Evolutionary conservation across 129 eudicot genomes (phyloP), one percentile per base, ranked within the genome.

Genomic region (Escallonia herrerae): DNA sequence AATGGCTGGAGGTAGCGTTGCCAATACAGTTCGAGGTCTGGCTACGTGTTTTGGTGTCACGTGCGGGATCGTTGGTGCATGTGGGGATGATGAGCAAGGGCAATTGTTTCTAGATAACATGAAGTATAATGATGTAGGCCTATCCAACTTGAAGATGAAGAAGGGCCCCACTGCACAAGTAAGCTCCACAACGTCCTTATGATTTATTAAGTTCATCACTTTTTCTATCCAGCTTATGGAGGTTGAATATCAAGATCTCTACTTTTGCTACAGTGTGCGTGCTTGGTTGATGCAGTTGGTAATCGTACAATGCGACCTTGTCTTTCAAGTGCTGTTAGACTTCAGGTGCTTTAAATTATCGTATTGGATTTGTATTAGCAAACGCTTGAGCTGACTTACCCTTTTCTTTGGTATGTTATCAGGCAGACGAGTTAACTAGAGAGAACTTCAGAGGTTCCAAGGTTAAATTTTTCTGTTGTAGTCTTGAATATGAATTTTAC

Each of bases 281-380:
- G 99, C 80, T 79, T 94, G 82, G 99, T 94, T 74, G 99, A 94
- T 79, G 84, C 82, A 43, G 65, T 70, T 72, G 99, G 97, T 15
- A 94, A 89, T 62, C 97, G 99, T 15, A 94, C 99, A 5, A 94
- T 94, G 99, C 67, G 97, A 49, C 99, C 99, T 14, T 94, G 97
- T 80, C 83, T 94, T 65, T 78, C 97, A 42, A 72, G 77, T 67
- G 87, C 99, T 41, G 90, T 81, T 66, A 94, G 88, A 80, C 71
- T 89, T 76, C 95, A 89, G 99, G 99, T 94, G 68, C 63, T 33
- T 72, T 56, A 53, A 40, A 47, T 76, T 73, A 64, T 55, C 48
- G 5, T 48, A 2, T 10, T 7, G 61, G 11, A 15, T 54, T 22
- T 37, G n/a, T 10, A 13, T 14, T 65, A 22, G 40, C 74, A 66